Evolutionary conservation across 768 basidiomycete species (phyloP).

Genomic region (Leccinum boreale): DNA sequence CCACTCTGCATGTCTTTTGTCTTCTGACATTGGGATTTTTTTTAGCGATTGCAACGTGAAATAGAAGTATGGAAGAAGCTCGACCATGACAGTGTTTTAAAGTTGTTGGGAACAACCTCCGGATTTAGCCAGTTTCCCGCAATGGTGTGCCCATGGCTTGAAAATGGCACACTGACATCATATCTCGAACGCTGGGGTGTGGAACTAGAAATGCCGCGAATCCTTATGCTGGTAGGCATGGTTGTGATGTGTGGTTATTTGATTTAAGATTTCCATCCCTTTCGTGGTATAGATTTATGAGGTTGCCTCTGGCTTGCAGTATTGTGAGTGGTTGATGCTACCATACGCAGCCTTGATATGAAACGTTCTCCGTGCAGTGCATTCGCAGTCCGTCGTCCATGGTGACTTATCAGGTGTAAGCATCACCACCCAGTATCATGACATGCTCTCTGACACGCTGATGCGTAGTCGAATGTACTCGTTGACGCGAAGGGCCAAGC

Average conservation of each 20-base stretch:
- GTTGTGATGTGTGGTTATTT: background rate
- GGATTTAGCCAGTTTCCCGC: background rate
- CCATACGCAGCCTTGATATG: background rate
- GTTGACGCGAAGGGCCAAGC: background rate
- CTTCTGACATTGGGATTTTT: background rate
- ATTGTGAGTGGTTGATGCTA: background rate
- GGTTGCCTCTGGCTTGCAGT: background rate
- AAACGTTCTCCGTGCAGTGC: background rate
- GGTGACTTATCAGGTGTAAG: background rate
- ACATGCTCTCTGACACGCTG: background rate
- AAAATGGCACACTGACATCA: background rate
- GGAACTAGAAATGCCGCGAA: background rate
- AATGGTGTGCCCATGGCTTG: background rate
- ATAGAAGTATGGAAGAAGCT: constrained; percentile 7
- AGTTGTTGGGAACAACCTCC: background rate
- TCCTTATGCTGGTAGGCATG: background rate
- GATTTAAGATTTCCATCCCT: background rate
- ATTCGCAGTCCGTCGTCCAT: background rate
- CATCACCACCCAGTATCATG: background rate
- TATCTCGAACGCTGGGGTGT: background rate
- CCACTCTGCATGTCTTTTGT: background rate
- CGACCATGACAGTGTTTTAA: background rate
- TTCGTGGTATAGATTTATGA: background rate
- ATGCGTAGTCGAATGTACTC: background rate
- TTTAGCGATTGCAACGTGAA: constrained; percentile 2